These are phyloP conservation scores for Patellifolia procumbens DNA, from an alignment of 179 eudicot species.

Conservation along the genomic window DNA sequence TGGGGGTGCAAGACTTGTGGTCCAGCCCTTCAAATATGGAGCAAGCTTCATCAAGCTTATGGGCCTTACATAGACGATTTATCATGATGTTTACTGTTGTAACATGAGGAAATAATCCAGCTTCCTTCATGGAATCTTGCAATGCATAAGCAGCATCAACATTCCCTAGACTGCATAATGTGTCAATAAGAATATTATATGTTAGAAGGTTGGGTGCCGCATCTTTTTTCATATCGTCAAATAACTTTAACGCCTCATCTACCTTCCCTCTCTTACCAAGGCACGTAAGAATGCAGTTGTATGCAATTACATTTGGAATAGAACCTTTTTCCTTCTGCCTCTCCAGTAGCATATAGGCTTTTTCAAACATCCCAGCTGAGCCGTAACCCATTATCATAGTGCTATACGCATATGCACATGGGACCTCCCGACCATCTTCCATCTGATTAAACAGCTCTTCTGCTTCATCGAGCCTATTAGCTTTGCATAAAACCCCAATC, in stretches of 20 bases:
- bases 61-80: constrained; percentile 74
- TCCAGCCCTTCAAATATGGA: constrained; percentile 74
- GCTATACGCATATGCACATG: constrained; percentile 98
- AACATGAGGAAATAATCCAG: constrained; percentile 73
- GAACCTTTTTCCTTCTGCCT: constrained; percentile 80
- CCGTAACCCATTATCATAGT: constrained; percentile 99
- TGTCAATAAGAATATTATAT: constrained; percentile 79
- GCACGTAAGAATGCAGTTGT: constrained; percentile 81
- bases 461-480: constrained; percentile 74
- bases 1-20: constrained; percentile 67
- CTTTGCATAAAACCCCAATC: constrained; percentile 86
- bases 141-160: constrained; percentile 68
- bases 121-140: constrained; percentile 68
- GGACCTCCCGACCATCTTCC: constrained; percentile 71
- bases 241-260: constrained; percentile 68
- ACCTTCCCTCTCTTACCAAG: constrained; percentile 72
- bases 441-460: constrained; percentile 77
- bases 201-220: constrained; percentile 77
- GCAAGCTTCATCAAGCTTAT: constrained; percentile 71
- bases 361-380: constrained; percentile 74
- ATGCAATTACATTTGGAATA: constrained; percentile 86
- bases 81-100: constrained; percentile 83
- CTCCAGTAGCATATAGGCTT: constrained; percentile 77
- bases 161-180: constrained; percentile 68
- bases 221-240: constrained; percentile 80